phyloP scores from a whole-genome alignment of 2,329 filamentous ascomycete genomes.

The Neofusicoccum sp. region DNA sequence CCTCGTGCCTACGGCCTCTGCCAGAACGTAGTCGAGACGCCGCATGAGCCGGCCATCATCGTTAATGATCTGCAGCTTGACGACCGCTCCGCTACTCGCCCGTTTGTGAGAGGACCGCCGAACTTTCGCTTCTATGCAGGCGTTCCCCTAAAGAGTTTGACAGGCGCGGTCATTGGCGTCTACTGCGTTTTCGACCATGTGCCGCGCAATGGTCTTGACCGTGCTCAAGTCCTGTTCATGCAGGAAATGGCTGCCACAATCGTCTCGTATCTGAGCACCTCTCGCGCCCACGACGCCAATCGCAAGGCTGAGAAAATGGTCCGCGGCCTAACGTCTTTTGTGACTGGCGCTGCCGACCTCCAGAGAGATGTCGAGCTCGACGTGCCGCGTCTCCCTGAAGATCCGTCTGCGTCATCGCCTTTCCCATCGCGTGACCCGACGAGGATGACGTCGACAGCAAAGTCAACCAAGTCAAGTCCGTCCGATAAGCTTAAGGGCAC shows the following conservation, averaged over 20 bases:
- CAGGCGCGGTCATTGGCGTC: conserved; percentile 26
- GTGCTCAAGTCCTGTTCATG: conserved; percentile 26
- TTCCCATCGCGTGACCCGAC: not conserved
- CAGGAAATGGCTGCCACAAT: conserved; percentile 30
- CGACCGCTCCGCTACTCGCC: conserved; percentile 6
- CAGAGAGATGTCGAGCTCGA: not conserved
- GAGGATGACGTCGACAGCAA: not conserved
- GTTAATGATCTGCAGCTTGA: not conserved
- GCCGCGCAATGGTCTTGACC: conserved; percentile 22
- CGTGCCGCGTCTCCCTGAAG: not conserved
- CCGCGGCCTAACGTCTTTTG: conserved; percentile 32
- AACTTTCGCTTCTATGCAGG: conserved; percentile 30
- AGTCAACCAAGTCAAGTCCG: not conserved
- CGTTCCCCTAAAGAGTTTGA: conserved; percentile 25
- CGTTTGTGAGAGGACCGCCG: conserved; percentile 10
- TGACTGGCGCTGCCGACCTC: not conserved
- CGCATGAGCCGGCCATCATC: not conserved
- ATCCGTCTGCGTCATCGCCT: not conserved
- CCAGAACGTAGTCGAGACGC: not conserved
- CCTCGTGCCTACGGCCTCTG: conserved; percentile 34
- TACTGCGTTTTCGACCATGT: conserved; percentile 27
- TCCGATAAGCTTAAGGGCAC: too few relatives aligned
- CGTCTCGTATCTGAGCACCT: conserved; percentile 25
- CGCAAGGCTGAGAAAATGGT: conserved; percentile 31
- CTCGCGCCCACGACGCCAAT: conserved; percentile 17